Base-by-base conservation (phyloP, 2,329 filamentous ascomycete species). In the Claviceps citrina region DNA sequence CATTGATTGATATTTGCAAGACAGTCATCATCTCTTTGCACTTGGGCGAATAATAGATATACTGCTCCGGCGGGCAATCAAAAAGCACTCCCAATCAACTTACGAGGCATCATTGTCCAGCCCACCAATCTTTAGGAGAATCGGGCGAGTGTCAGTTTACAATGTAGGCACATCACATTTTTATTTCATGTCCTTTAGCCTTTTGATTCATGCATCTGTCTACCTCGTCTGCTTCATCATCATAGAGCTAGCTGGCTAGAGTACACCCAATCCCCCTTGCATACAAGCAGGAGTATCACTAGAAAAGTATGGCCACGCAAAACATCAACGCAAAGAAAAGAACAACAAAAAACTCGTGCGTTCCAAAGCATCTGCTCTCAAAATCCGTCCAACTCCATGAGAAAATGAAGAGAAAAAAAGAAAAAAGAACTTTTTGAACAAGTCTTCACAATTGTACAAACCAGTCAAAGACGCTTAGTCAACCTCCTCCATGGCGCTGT, bases 401-500 rank as follows among this genome's bases (percentile, higher is more conserved):
- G 18, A 24, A 8, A 12, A 48, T 54, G 49, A 31, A 13, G 8
- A 8, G 10, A 12, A 27, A 27, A 12, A 34, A 16, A n/a, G 16
- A 35, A 32, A 20, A 3, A 32, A 48, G 58, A 58, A 59, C 55
- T 61, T 62, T 62, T 62, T 24, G n/a, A 48, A 44, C 50, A 51
- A 47, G 50, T 56, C 56, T 59, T 54, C 60, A 55, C 54, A 46
- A 56, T 54, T 51, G 47, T 52, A 48, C 42, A 45, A 44, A 38
- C 47, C 43, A 34, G 47, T 44, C 42, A 34, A 47, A 45, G 43
- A 45, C 44, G 33, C 56, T 71, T 93, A 98, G 76, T 98, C 91
- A 62, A 98, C 91, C 78, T 98, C 91, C 79, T 98, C 91, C 91
- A 98, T 98, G 64, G 87, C 81, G 70, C 82, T 93, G 78, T 94